Conservation (phyloP, 2,329 filamentous ascomycete species). For the Tolypocladium inflatum region DNA sequence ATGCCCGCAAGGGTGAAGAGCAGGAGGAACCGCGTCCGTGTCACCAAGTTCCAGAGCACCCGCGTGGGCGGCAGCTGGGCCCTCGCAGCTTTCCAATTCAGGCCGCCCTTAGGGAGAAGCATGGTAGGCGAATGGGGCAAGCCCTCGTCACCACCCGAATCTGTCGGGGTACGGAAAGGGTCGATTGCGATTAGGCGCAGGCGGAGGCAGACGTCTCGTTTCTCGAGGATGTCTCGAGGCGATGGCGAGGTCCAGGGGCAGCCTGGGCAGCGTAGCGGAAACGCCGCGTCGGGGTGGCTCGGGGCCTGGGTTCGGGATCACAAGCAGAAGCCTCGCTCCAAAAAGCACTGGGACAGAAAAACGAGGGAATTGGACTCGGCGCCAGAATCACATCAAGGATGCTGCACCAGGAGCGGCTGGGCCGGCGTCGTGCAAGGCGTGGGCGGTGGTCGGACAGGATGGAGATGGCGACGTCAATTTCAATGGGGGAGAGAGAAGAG, state of each 20-base stretch:
- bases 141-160: slow-evolving; percentile 1
- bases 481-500: neutral
- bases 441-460: neutral
- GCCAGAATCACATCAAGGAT: neutral
- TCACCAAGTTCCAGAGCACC: slow-evolving; percentile 60
- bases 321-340: neutral
- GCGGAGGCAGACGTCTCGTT: neutral
- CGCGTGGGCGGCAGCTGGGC: slow-evolving; percentile 68
- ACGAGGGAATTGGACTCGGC: neutral
- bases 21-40: slow-evolving; percentile 69
- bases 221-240: neutral
- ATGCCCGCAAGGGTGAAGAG: slow-evolving; percentile 61
- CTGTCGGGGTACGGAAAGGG: neutral
- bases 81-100: slow-evolving; percentile 87
- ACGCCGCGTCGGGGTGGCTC: neutral
- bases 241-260: neutral
- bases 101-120: slow-evolving; percentile 83
- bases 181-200: neutral
- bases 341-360: neutral
- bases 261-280: neutral
- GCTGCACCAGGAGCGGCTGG: neutral
- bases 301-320: neutral
- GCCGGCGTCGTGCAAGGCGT: neutral
- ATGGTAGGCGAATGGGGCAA: slow-evolving; percentile 40
- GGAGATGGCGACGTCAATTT: neutral